Conservation (phyloP, 805 yeast species). For the Schwanniomyces vanrijiae region DNA sequence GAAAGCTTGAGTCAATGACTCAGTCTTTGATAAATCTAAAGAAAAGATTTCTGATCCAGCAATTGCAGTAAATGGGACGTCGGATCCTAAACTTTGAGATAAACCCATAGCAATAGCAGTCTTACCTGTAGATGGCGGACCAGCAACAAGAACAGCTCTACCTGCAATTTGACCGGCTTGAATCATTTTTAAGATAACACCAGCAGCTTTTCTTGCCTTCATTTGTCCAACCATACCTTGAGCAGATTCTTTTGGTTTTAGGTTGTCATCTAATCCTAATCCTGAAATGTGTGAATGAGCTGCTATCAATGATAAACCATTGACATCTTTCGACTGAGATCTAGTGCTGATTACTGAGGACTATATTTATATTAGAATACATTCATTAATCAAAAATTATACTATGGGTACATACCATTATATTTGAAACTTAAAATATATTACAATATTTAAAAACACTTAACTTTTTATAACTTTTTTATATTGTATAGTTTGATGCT, state of each 20-base stretch:
- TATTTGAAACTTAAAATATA: neutral
- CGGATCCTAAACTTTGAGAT: constrained; percentile 67
- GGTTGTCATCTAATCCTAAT: constrained; percentile 88
- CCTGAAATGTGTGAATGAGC: constrained; percentile 99
- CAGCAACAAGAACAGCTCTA: constrained; percentile 91
- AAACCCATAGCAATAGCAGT: constrained; percentile 97
- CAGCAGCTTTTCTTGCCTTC: constrained; percentile 95
- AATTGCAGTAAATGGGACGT: constrained; percentile 93
- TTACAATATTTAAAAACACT: neutral
- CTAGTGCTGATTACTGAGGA: constrained; percentile 28
- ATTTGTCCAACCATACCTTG: constrained; percentile 98
- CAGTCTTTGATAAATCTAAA: constrained; percentile 91
- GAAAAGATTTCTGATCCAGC: constrained; percentile 94
- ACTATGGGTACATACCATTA: constrained; percentile 1
- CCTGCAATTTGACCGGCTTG: constrained; percentile 96
- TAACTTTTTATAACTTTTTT: neutral
- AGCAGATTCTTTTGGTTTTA: constrained; percentile 71
- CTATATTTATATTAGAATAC: neutral
- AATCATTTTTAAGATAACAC: constrained; percentile 88
- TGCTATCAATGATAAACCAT: constrained; percentile 72
- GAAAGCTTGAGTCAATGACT: constrained; percentile 93
- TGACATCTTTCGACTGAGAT: constrained; percentile 32
- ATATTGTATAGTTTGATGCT: neutral
- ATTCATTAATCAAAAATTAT: neutral
- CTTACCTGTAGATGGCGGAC: constrained; percentile 98